Conservation (phyloP, 306 rosid genomes). For the Mucuna pruriens region DNA sequence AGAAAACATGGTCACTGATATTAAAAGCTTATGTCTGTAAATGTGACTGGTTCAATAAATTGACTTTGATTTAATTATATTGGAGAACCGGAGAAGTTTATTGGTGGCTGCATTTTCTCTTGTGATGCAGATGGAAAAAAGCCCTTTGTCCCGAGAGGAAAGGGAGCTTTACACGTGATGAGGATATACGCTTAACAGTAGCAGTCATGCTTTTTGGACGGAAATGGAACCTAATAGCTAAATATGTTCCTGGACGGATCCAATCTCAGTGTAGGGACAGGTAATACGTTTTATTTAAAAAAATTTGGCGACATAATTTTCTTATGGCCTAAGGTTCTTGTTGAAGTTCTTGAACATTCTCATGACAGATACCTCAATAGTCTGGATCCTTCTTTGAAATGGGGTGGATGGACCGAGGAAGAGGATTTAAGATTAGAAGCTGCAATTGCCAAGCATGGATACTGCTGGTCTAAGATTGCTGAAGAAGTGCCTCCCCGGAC, state of each 20-base stretch:
- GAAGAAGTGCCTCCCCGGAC: slow-evolving; percentile 82
- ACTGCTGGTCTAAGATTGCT: slow-evolving; percentile 95
- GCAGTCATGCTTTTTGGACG: slow-evolving; percentile 93
- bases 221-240: slow-evolving; percentile 88
- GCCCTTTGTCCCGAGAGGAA: slow-evolving; percentile 75
- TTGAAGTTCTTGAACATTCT: slow-evolving; percentile 39
- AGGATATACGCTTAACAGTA: slow-evolving; percentile 74
- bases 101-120: slow-evolving; percentile 19
- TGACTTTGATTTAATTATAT: slow-evolving; percentile 1
- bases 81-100: slow-evolving; percentile 11
- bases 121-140: slow-evolving; percentile 79
- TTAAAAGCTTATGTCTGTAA: slow-evolving; percentile 3
- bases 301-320: not conserved
- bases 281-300: slow-evolving; percentile 44
- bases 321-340: slow-evolving; percentile 27
- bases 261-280: slow-evolving; percentile 98
- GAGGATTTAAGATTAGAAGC: slow-evolving; percentile 78
- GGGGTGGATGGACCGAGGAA: slow-evolving; percentile 80
- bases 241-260: slow-evolving; percentile 84
- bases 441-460: slow-evolving; percentile 76
- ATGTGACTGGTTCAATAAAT: slow-evolving; percentile 2
- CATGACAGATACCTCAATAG: slow-evolving; percentile 80
- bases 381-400: slow-evolving; percentile 81
- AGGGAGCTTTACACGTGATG: slow-evolving; percentile 78
- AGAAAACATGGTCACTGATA: slow-evolving; percentile 8